Evolutionary conservation across 2,329 filamentous ascomycete genomes (phyloP), one percentile per base, ranked within the genome.

Genomic region (Beauveria varroae): DNA sequence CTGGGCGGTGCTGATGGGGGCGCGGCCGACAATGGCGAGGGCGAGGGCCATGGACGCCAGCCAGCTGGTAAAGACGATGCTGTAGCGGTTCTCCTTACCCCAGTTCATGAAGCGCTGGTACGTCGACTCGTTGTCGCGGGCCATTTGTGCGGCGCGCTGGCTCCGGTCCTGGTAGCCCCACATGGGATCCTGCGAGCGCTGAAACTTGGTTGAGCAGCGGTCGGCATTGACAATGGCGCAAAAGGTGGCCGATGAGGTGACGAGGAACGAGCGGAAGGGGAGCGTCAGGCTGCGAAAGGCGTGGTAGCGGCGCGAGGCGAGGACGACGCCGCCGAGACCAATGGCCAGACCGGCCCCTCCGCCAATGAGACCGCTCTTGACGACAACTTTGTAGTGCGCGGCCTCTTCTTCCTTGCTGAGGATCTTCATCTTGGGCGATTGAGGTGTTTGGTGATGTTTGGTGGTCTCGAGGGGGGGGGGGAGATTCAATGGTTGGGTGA

Each of bases 401-500:
- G 81, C 74, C 78, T 97, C 93, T 79, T 97, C 91, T 84, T 97
- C 91, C 74, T 93, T 91, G 69, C 90, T 96, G 73, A 98, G 83
- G 72, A 98, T 81, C 88, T 97, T 98, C 95, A 98, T 99, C 65
- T 56, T 81, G 75, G 68, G 26, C 28, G 37, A 16, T 16, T n/a
- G n/a, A 3, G 7, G n/a, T 37, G 43, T 37, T 43, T 20, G 18
- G 40, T n/a, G 12, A 1, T 47, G 10, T 41, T 3, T n/a, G 34
- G n/a, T 30, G 3, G 56, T 58, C 34, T 37, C 34, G 34, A 1
- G 5, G 34, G 24, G 2, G 3, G 24, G 5, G 34, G 24, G 2
- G 3, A 4, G 12, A 6, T 37, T 20, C 41, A 20, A 43, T 43
- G n/a, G 34, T 18, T 43, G 41, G 41, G 41, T 4, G 10, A 5